Base-by-base conservation (phyloP, 352 stramenopile species). In the Phytophthora podocarpi region DNA sequence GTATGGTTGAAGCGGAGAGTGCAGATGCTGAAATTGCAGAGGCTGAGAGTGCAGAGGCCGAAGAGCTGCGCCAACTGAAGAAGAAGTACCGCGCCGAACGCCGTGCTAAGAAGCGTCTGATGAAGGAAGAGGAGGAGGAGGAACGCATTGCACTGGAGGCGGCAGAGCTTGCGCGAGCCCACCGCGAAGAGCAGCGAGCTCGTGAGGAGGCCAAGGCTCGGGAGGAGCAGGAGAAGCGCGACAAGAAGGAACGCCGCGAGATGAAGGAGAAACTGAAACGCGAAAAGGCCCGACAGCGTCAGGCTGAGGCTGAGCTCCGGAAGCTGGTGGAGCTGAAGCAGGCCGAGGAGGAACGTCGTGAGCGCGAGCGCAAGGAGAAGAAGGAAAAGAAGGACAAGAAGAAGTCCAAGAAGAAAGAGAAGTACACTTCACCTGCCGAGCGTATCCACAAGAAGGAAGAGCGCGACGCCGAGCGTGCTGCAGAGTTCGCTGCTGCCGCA, bases 381-480 rank as follows among this genome's bases (percentile, higher is more conserved):
- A 67, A 74, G 35, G 61, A 74, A 32, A 71, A 56, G 35, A 74
- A 78, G 36, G 61, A 76, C 10, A 80, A 76, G 52, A 82, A 78
- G 27, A 85, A 84, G 59, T 42, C 46, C n/a, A 76, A 78, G 23
- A 77, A 77, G 51, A 78, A 78, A 50, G 68, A 80, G 20, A 89
- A 89, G 72, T 89, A 86, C 67, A 86, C 76, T 9, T 73, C 65
- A 7, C 74, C 72, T 18, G 60, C 76, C 10, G 74, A 86, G 18
- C 79, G 79, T 5, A 86, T 89, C 34, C 74, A 83, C 13, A 74
- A 69, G 56, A 82, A 76, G 47, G 64, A 76, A 30, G 52, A 72
- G 54, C 60, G 65, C 18, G 47, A 65, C 28, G 67, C 59, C 8
- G 52, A 67, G n/a, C 64, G 41, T 31, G 43, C 54, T 15, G 54